Evolutionary conservation across 176 grass and related monocot species (phyloP), one percentile per base, ranked within the genome.

Genomic region (Hyparrhenia diplandra): DNA sequence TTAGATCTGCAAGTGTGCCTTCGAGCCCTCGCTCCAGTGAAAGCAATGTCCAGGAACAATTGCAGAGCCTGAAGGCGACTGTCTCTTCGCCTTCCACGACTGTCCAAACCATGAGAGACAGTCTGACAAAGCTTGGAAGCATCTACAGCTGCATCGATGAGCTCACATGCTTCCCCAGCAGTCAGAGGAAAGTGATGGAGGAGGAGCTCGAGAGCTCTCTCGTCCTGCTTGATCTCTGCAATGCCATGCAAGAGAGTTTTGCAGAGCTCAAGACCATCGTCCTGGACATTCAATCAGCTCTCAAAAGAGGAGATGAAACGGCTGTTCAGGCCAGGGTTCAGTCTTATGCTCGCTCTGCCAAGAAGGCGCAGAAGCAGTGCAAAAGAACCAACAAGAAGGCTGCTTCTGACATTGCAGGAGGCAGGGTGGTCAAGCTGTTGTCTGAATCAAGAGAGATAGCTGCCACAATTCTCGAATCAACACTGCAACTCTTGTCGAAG

Each of bases 111-210:
- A 77, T 85, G 52, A 13, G 37, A 9, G 29, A 21, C 14, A 5
- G 52, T 71, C n/a, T 85, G 30, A 54, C 2, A 6, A 79, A 46
- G 42, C 67, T 87, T 5, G 89, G 31, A 42, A 13, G 51, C 67
- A 57, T 94, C 31, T 77, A 84, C 41, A 39, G 64, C 71, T 29
- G 21, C 59, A 77, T 81, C 18, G 21, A 84, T 49, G 67, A 88
- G 70, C 59, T 90, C 0, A 62, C 72, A 29, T 69, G 37, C 79
- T 55, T 87, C 25, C 84, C 71, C 5, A 83, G 76, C 83, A 91
- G 80, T 65, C 36, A 69, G 36, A 69, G 36, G 36, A 42, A 42
- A n/a, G 65, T n/a, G 21, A 21, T 23, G 34, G 37, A 41, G n/a
- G 21, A 69, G 40, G 67, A 42, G 67, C 67, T 41, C 0, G 37